Evolutionary conservation across 1,284 basidiomycete genomes (phyloP), one percentile per base, ranked within the genome.

Genomic region (Apiotrichum montevideense): DNA sequence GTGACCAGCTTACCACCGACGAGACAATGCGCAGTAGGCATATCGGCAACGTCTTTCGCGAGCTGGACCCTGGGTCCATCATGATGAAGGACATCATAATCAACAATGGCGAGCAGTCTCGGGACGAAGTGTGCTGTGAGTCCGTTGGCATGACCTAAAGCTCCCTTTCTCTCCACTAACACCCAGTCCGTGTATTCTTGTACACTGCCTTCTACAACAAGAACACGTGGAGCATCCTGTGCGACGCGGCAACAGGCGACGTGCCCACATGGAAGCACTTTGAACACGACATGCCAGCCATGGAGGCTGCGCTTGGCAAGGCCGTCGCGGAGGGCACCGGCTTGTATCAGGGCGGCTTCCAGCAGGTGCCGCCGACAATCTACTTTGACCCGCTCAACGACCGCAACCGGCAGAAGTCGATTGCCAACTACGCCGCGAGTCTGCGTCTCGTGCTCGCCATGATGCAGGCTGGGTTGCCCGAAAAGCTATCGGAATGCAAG

Each of bases 331-430:
- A 61, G 33, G 47, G 54, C 14, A 44, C 63, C 47, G 57, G 42
- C 10, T 62, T 70, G 42, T 70, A 68, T 53, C 54, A 49, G 11
- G 59, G 57, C 13, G 64, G 58, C 11, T 70, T 70, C 54, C 68
- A 70, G 55, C 34, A 66, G n/a, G 68, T 70, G 5, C 68, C 68
- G 13, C 68, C 68, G 1, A 68, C 64, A 0, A 42, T 64, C n/a
- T 66, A 68, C 55, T 70, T 67, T 13, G 37, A 39, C 37, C 37
- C 37, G 7, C 37, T 8, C 34, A 14, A 57, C 34, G 34, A 59
- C 46, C 46, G 59, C 6, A 61, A 61, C 51, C 10, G 37, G 5
- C 29, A 34, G 15, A 56, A 52, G 50, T 42, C 41, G 3, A 53
- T 64, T 9, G 47, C 49, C 6, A 61, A 70, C 52, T 70, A 61